Percentiles rank a stretch among this genome's conserved stretches.
phyloP scores from a whole-genome alignment of 495 filamentous ascomycete species.

The Neurospora cerealis region DNA sequence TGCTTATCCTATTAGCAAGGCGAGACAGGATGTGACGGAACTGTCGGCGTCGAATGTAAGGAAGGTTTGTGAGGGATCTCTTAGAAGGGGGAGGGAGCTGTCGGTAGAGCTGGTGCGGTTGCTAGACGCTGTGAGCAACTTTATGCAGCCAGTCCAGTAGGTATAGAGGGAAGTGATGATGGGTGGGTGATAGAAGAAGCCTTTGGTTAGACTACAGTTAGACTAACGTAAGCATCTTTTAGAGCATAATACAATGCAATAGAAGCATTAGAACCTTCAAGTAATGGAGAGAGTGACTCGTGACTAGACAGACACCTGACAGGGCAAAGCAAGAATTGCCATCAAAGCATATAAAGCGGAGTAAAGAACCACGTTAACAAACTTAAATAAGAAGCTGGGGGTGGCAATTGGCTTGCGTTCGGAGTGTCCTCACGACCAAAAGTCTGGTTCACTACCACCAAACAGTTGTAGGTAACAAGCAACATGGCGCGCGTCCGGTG shows the following conservation, averaged over 20 bases:
- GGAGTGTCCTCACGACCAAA: not conserved
- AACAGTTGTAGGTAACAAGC: not conserved
- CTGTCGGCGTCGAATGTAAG: not conserved
- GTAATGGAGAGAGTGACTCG: not conserved
- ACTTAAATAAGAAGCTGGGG: not conserved
- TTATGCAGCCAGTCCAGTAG: not conserved
- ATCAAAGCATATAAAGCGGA: not conserved
- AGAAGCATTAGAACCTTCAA: not conserved
- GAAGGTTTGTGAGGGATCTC: not conserved
- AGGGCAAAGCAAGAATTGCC: not conserved
- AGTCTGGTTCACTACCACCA: not conserved
- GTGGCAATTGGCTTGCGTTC: not conserved
- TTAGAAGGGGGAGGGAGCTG: not conserved
- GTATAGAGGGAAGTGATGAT: not conserved
- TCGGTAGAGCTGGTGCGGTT: not conserved
- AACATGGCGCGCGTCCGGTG: not conserved
- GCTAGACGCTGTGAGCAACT: not conserved
- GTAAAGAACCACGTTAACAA: not conserved
- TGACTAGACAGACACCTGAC: too few relatives aligned
- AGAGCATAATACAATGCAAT: not conserved
- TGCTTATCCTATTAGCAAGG: not conserved
- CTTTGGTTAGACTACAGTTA: too few relatives aligned
- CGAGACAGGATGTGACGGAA: not conserved
- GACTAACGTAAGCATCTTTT: not conserved
- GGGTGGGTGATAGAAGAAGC: not conserved